Base-by-base conservation (phyloP, 768 basidiomycete species). In the Multifurca ochricompacta region DNA sequence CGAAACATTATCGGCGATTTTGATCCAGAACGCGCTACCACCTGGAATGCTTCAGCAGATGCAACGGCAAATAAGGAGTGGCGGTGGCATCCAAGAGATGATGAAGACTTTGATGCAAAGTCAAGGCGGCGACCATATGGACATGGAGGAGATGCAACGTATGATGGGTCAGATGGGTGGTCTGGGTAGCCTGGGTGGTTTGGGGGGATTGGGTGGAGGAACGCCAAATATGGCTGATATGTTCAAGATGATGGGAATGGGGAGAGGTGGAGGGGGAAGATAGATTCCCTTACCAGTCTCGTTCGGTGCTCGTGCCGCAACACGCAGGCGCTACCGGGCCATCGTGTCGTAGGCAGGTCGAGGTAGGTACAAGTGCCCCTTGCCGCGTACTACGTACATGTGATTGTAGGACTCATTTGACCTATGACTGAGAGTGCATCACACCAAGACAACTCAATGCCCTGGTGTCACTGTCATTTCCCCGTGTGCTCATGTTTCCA, bases 51-150 rank as follows among this genome's bases (percentile, higher is more conserved):
- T 97, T 59, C 89, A 92, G 65, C 87, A 98, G 66, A 85, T 97
- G 83, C 91, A 90, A 65, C 75, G 82, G 48, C 85, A 89, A 64
- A 72, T 89, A 66, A 75, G 85, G 53, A 70, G 83, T 51, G 89
- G 88, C 8, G 90, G 91, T 19, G 91, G 91, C 41, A 87, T 96
- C 83, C 89, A 93, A 68, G 92, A 95, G 63, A 95, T 95, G 91
- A 92, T 95, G 92, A 89, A 87, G 67, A 85, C 87, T 25, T 93
- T 97, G 90, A 93, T 96, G 88, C 91, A 92, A 63, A 89, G 91
- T 9, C 84, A 89, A 62, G 90, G 88, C 50, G 89, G 89, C 10
- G 93, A 93, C 64, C 83, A 91, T 65, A 74, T 85, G 48, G 91
- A 93, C 65, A 88, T 95, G 87, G 87, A 90, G 56, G 91, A 95